These are phyloP conservation scores for Cryptosporidium sp. DNA, from an alignment of 169 alveolate genomes.

Conservation along the genomic window DNA sequence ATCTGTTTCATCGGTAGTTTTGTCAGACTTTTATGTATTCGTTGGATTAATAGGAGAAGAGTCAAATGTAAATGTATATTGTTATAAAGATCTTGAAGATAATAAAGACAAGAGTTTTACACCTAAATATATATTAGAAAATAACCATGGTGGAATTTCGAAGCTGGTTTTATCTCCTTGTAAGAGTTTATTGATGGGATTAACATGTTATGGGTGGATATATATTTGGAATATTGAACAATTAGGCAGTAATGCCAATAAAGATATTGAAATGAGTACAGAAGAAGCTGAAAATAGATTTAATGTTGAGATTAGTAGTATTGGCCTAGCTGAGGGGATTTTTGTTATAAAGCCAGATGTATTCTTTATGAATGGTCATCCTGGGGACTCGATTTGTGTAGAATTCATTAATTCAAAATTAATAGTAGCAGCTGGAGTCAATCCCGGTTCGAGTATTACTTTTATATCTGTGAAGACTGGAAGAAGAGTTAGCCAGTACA, in stretches of 20 bases:
- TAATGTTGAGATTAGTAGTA: background rate
- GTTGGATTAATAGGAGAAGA: slow-evolving; percentile 60
- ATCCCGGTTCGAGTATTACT: slow-evolving; percentile 53
- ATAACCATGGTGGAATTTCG: slow-evolving; percentile 68
- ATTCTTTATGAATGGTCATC: slow-evolving; percentile 28
- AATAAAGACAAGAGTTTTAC: background rate
- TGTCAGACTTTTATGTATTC: slow-evolving; percentile 18
- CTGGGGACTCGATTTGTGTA: slow-evolving; percentile 62
- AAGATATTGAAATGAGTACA: background rate
- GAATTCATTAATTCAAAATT: slow-evolving; percentile 51
- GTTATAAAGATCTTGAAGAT: background rate
- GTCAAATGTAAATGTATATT: slow-evolving; percentile 47
- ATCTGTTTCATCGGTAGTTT: slow-evolving; percentile 33
- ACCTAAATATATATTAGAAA: slow-evolving; percentile 48
- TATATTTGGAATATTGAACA: slow-evolving; percentile 45
- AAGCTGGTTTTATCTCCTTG: slow-evolving; percentile 43
- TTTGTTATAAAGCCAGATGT: slow-evolving; percentile 5
- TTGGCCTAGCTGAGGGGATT: background rate
- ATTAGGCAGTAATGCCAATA: background rate
- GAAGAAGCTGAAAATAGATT: background rate
- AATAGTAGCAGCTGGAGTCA: slow-evolving; percentile 57
- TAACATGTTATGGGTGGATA: slow-evolving; percentile 74
- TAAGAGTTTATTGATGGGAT: slow-evolving; percentile 25
- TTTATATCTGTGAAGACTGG: slow-evolving; percentile 67
- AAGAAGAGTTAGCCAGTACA: slow-evolving; percentile 17